phyloP scores from a whole-genome alignment of 257 asterid genomes.

The Thymus quinquecostatus region DNA sequence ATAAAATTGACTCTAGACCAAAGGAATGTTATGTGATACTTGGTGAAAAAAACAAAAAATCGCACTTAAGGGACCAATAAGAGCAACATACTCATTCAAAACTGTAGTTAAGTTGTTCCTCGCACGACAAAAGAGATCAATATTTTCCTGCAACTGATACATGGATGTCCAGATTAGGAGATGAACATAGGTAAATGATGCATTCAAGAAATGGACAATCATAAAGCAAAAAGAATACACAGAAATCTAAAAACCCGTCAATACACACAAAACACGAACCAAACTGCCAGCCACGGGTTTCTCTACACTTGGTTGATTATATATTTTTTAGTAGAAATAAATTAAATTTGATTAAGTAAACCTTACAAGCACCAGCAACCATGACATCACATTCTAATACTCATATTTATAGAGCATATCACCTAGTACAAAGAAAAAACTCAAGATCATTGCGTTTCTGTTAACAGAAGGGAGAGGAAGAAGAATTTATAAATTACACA shows the following conservation, averaged over 20 bases:
- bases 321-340: not conserved
- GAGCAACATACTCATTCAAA: slow-evolving; percentile 67
- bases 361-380: not conserved
- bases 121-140: slow-evolving; percentile 64
- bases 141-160: slow-evolving; percentile 84
- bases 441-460: not conserved
- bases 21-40: not conserved
- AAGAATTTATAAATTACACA: not conserved
- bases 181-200: slow-evolving; percentile 23
- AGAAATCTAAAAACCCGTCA: not conserved
- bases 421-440: not conserved
- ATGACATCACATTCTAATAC: slow-evolving; percentile 9
- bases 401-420: slow-evolving; percentile 18
- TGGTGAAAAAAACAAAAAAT: slow-evolving; percentile 21
- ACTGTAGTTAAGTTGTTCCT: slow-evolving; percentile 68
- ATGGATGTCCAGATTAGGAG: slow-evolving; percentile 43
- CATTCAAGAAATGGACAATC: not conserved
- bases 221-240: slow-evolving; percentile 1
- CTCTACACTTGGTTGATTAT: slow-evolving; percentile 13
- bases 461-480: not conserved
- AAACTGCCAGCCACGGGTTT: slow-evolving; percentile 20
- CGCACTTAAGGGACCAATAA: slow-evolving; percentile 26
- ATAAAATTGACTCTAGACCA: no score
- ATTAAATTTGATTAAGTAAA: slow-evolving; percentile 23
- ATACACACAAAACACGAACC: slow-evolving; percentile 14